Evolutionary conservation across 768 basidiomycete genomes (phyloP), one percentile per base, ranked within the genome.

Genomic region (Hemileccinum impolitum): DNA sequence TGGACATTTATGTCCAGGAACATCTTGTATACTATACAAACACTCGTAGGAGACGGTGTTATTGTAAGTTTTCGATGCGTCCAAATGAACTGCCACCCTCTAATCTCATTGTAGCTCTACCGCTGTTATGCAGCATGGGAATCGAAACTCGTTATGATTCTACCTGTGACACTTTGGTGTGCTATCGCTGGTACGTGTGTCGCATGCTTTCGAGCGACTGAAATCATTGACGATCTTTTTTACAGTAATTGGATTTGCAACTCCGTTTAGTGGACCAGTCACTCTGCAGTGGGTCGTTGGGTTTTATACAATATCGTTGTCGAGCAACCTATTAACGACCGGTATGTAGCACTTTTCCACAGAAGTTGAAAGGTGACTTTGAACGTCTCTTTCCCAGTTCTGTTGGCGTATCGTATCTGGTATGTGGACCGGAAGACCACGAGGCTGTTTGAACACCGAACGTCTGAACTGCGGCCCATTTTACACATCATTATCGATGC

Each of bases 41-140:
- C 60, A 2, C 32, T 64, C 3, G 32, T 61, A 8, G 63, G 63
- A 0, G 63, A 64, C 25, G 60, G 54, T 3, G 58, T 65, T 0
- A 41, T 65, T 9, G 63, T 63, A 13, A 14, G 60, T 34, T 25
- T 21, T 8, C 2, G 11, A 36, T 23, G 25, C 15, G 3, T 23
- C 5, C 26, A 23, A 12, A 9, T 21, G 23, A 26, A 12, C 6
- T 36, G 10, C 26, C 15, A 8, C 28, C 28, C 26, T 5, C 36
- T 40, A 13, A 44, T 11, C 11, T 13, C 2, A 25, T 8, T 6
- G 14, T 18, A 54, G 52, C 43, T 54, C 34, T 52, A 51, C 31
- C 43, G 52, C n/a, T 51, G 43, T 19, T 67, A 66, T 32, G 52
- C 55, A 28, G 62, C 61, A 19, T 65, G 64, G 64, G 62, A 57